phyloP scores from a whole-genome alignment of 352 stramenopile genomes.

The Pythium utonaiense region DNA sequence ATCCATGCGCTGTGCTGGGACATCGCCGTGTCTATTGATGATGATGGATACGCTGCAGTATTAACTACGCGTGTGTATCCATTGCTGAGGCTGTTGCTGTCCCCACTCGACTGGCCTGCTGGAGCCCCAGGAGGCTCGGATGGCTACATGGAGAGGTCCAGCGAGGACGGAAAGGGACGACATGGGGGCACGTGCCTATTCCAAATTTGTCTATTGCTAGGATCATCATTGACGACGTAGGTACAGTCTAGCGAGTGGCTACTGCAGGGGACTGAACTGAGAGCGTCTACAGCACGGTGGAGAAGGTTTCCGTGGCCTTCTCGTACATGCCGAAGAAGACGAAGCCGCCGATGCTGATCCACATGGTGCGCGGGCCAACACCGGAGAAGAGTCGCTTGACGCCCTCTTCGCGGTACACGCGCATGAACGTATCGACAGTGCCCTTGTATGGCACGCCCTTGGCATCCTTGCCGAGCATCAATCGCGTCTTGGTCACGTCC shows the following conservation, averaged over 20 bases:
- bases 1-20: background rate
- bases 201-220: background rate
- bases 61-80: background rate
- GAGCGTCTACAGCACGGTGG: conserved; percentile 40
- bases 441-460: conserved; percentile 91
- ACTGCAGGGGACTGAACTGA: background rate
- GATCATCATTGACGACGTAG: background rate
- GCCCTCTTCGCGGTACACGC: conserved; percentile 92
- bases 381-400: conserved; percentile 91
- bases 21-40: conserved; percentile 1
- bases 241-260: background rate
- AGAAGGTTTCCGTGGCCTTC: conserved; percentile 76
- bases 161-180: background rate
- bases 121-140: background rate
- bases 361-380: conserved; percentile 96
- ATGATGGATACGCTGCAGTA: background rate
- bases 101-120: background rate
- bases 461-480: conserved; percentile 97
- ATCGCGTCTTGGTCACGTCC: conserved; percentile 98
- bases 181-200: background rate
- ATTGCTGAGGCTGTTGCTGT: background rate
- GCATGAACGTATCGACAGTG: conserved; percentile 87
- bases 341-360: conserved; percentile 99
- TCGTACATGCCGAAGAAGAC: conserved; percentile 99
- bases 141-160: background rate